Conservation (phyloP, 2,329 filamentous ascomycete genomes). For the Pyricularia grisea region DNA sequence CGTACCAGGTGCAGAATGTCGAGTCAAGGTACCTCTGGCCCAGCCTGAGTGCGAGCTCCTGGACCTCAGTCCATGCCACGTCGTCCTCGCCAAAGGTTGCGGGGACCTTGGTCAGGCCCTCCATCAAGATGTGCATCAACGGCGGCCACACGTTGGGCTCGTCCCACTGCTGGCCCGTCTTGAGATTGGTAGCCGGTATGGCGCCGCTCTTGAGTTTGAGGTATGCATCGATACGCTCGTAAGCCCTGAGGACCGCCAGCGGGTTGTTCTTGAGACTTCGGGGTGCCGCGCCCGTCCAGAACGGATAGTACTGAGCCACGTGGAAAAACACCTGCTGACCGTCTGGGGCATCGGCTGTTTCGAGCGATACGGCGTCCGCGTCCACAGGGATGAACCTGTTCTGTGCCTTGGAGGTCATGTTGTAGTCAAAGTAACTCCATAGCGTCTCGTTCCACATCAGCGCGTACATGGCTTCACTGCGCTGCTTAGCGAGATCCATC, state of each 20-base stretch:
- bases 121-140: conserved; percentile 54
- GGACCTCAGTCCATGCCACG: conserved; percentile 42
- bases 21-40: conserved; percentile 59
- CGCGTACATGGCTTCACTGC: conserved; percentile 52
- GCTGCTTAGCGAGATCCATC: conserved; percentile 35
- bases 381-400: conserved; percentile 44
- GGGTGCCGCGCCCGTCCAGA: conserved; percentile 59
- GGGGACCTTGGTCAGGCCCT: conserved; percentile 50
- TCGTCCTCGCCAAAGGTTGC: conserved; percentile 43
- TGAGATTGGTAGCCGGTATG: conserved; percentile 52
- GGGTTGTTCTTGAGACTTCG: conserved; percentile 47
- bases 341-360: conserved; percentile 35
- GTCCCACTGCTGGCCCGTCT: conserved; percentile 59
- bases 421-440: conserved; percentile 61
- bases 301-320: conserved; percentile 55
- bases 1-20: conserved; percentile 61
- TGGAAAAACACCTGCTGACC: conserved; percentile 49
- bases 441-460: conserved; percentile 57
- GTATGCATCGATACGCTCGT: conserved; percentile 39
- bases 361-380: conserved; percentile 29
- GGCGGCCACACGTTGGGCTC: conserved; percentile 64
- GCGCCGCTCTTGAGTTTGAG: conserved; percentile 44
- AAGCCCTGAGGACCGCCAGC: conserved; percentile 44
- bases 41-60: conserved; percentile 45
- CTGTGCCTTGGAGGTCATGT: conserved; percentile 48